Percentiles rank a stretch among this genome's conserved stretches.
Conservation (phyloP, 116 monocot genomes). For the Cymodocea nodosa region DNA sequence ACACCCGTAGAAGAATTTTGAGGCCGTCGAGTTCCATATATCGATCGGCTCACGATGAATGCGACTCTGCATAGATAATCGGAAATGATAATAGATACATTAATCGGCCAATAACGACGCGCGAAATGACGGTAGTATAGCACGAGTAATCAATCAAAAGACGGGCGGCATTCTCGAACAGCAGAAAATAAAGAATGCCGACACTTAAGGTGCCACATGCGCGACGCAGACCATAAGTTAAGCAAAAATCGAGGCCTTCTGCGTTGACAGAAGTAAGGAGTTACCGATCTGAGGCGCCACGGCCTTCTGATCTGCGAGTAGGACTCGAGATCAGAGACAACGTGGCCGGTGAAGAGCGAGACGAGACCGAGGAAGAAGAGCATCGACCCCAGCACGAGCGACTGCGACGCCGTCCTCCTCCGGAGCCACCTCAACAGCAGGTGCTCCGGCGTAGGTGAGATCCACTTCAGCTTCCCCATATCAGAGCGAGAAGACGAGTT, state of each 20-base stretch:
- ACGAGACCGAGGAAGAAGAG: conserved; percentile 72
- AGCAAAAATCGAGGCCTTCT: neutral
- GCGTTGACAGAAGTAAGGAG: neutral
- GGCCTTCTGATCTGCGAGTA: conserved; percentile 24
- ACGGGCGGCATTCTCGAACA: no score
- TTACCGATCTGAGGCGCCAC: conserved; percentile 37
- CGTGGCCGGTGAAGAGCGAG: conserved; percentile 73
- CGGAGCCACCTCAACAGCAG: conserved; percentile 3
- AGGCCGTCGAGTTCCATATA: conserved; percentile 76
- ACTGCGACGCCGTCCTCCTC: conserved; percentile 20
- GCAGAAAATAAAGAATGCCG: no score
- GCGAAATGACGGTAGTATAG: neutral
- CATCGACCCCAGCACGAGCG: conserved; percentile 40
- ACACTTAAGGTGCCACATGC: no score
- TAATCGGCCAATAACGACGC: no score
- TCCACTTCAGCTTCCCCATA: conserved; percentile 2
- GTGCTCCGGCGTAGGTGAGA: neutral
- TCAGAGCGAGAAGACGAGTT: neutral
- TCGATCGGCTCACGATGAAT: conserved; percentile 22
- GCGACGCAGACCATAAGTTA: no score
- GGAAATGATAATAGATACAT: neutral
- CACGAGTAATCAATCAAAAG: no score
- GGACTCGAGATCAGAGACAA: conserved; percentile 70
- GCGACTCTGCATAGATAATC: conserved; percentile 16
- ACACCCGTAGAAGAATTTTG: conserved; percentile 62